phyloP scores from a whole-genome alignment of 345 rosid genomes.

The Eucalyptus rudis region DNA sequence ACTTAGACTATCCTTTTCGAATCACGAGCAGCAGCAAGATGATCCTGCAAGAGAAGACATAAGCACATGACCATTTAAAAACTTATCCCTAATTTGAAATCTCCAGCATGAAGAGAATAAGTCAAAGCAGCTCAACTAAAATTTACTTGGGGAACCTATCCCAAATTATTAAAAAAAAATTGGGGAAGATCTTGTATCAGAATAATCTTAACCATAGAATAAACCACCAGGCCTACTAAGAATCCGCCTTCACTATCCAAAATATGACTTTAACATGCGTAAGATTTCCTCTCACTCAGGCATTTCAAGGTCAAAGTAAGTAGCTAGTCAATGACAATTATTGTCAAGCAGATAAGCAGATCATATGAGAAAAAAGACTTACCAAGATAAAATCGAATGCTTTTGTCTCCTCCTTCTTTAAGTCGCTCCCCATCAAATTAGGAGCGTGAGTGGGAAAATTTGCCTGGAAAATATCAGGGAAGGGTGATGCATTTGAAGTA shows the following conservation, averaged over 20 bases:
- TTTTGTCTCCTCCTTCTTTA: conserved; percentile 71
- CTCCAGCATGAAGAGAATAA: neutral
- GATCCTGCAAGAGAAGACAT: conserved; percentile 29
- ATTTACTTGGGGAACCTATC: neutral
- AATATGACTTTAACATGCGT: neutral
- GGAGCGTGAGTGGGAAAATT: conserved; percentile 49
- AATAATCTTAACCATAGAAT: neutral
- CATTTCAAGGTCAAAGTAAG: neutral
- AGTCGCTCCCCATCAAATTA: conserved; percentile 35
- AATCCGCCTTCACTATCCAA: neutral
- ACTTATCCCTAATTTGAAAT: neutral
- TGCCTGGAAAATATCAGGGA: conserved; percentile 85
- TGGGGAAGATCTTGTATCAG: neutral
- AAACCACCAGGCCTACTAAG: neutral
- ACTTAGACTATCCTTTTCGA: conserved; percentile 31
- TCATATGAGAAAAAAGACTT: conserved; percentile 14
- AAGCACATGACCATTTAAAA: neutral
- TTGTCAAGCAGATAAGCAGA: neutral
- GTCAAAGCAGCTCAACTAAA: neutral
- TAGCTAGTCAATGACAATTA: neutral
- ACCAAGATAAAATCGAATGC: conserved; percentile 94
- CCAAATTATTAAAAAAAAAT: neutral
- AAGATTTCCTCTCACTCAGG: neutral
- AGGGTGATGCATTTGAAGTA: conserved; percentile 18
- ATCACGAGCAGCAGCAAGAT: conserved; percentile 65